phyloP scores from a whole-genome alignment of 164 flowering plant genomes.

The Litsea cubeba region DNA sequence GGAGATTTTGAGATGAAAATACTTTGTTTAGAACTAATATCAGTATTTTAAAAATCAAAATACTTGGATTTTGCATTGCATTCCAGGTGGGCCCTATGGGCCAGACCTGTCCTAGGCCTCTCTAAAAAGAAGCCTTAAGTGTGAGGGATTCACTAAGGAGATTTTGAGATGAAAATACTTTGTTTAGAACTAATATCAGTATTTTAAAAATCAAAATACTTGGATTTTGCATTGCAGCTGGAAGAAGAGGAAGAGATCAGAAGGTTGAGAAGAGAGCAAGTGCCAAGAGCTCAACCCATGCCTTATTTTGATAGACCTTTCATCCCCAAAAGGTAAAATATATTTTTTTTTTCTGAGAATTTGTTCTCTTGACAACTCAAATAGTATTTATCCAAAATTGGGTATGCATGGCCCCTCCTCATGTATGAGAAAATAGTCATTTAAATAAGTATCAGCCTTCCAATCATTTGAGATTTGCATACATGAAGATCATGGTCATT shows the following conservation, averaged over 20 bases:
- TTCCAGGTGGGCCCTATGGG: no score
- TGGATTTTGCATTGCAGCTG: slow-evolving; percentile 36
- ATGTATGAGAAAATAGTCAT: no score
- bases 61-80: slow-evolving; percentile 20
- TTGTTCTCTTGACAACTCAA: no score
- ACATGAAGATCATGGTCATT: no score
- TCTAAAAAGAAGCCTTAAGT: no score
- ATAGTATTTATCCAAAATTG: no score
- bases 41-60: background rate
- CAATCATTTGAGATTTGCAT: no score
- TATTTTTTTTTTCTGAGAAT: no score
- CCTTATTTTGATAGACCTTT: slow-evolving; percentile 95
- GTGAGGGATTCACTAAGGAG: background rate
- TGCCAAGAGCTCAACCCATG: slow-evolving; percentile 98
- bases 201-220: background rate
- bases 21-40: background rate
- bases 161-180: no score
- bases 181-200: background rate
- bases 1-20: background rate
- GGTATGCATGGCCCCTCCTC: no score
- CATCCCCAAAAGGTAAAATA: slow-evolving; percentile 65
- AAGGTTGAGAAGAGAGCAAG: slow-evolving; percentile 80
- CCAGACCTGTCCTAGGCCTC: no score
- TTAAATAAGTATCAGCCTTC: no score
- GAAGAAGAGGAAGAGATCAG: slow-evolving; percentile 84